Evolutionary conservation across 1,284 basidiomycete genomes (phyloP).

Genomic region (Acaromyces ingoldii): DNA sequence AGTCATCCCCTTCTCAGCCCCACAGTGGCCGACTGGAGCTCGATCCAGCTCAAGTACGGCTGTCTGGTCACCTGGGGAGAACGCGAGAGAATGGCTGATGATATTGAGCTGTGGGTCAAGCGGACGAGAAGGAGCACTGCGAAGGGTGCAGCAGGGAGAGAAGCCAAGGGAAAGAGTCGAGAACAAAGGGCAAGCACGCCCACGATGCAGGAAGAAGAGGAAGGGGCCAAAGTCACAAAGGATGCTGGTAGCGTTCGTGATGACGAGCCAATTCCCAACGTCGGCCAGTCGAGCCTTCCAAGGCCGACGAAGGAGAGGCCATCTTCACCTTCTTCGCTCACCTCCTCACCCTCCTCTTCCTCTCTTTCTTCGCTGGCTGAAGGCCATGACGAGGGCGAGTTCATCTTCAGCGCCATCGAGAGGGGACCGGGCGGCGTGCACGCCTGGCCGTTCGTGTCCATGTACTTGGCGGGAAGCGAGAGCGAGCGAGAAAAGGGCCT

Average conservation of each 20-base stretch:
- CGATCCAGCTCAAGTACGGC: slow-evolving; percentile 28
- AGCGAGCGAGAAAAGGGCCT: slow-evolving; percentile 43
- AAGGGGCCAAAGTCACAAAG: too few species aligned
- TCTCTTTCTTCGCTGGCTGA: too few species aligned
- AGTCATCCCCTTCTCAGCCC: slow-evolving; percentile 35
- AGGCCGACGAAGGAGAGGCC: too few species aligned
- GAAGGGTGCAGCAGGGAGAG: too few species aligned
- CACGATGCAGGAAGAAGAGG: background rate
- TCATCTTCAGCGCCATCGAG: slow-evolving; percentile 37
- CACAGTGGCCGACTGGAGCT: slow-evolving; percentile 40
- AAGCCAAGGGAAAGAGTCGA: background rate
- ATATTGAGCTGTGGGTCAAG: slow-evolving; percentile 45
- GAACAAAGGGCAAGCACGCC: background rate
- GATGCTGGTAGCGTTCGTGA: too few species aligned
- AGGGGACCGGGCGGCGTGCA: slow-evolving; percentile 45
- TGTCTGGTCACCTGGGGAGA: slow-evolving; percentile 44
- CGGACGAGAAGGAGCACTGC: too few species aligned
- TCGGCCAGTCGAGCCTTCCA: too few species aligned
- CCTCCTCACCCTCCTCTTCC: too few species aligned
- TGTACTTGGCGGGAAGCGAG: slow-evolving; percentile 42
- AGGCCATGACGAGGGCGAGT: slow-evolving; percentile 14
- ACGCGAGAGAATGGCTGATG: slow-evolving; percentile 39
- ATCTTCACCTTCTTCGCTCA: too few species aligned
- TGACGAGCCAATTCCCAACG: too few species aligned
- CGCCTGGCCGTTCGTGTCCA: slow-evolving; percentile 48